Evolutionary conservation across 805 yeast species (phyloP).

Genomic region (Barnettozyma salicaria): DNA sequence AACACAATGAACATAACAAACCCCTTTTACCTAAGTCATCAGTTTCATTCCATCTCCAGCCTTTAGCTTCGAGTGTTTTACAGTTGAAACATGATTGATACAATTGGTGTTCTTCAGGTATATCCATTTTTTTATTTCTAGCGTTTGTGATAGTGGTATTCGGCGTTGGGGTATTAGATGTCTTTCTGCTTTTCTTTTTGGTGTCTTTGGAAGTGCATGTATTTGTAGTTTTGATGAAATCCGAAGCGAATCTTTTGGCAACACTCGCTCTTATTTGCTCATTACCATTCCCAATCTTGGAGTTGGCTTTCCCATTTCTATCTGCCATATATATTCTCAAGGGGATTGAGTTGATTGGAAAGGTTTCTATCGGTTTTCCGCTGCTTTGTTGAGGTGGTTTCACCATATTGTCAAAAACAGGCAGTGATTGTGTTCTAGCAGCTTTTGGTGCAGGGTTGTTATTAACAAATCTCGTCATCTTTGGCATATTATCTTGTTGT

Average conservation of each 20-base stretch:
- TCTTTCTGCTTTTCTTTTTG: slow-evolving; percentile 8
- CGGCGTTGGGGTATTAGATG: slow-evolving; percentile 1
- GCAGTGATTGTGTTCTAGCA: slow-evolving; percentile 39
- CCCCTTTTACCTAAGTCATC: slow-evolving; percentile 23
- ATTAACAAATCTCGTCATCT: slow-evolving; percentile 32
- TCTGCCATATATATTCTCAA: slow-evolving; percentile 26
- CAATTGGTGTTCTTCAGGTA: slow-evolving; percentile 14
- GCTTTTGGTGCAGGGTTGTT: slow-evolving; percentile 43
- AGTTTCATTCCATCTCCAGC: slow-evolving; percentile 26
- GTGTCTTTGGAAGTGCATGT: neutral
- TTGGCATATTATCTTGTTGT: slow-evolving; percentile 11
- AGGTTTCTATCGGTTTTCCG: slow-evolving; percentile 18
- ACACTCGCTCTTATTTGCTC: slow-evolving; percentile 11
- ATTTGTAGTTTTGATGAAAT: slow-evolving; percentile 16
- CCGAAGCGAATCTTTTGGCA: slow-evolving; percentile 25
- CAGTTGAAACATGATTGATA: slow-evolving; percentile 25
- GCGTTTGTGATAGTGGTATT: neutral
- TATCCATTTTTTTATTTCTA: neutral
- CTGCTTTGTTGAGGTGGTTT: slow-evolving; percentile 6
- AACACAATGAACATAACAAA: slow-evolving; percentile 23
- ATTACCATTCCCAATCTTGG: neutral
- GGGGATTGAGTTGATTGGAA: slow-evolving; percentile 26
- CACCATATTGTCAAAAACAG: slow-evolving; percentile 24
- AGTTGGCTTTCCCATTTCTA: slow-evolving; percentile 14
- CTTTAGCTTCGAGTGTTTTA: slow-evolving; percentile 21